A percentile compares a stretch with the other conserved stretches of the same genome.
These are phyloP conservation scores for Rhododendron henanense DNA, from an alignment of 148 eudicot genomes.

Conservation along the genomic window DNA sequence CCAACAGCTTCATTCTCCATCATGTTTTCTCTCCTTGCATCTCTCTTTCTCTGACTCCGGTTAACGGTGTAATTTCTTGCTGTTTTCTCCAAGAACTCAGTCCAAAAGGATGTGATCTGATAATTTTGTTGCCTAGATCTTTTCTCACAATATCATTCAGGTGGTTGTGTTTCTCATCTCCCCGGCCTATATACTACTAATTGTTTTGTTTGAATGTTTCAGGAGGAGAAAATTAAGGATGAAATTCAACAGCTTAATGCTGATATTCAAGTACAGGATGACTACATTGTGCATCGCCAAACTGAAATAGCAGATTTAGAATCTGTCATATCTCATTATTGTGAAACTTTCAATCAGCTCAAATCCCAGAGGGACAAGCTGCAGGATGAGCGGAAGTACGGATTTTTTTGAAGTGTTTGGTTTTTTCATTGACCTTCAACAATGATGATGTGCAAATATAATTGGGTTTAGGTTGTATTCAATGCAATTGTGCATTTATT, in stretches of 20 bases:
- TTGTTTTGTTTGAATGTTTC: slow-evolving; percentile 16
- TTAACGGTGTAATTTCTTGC: background rate
- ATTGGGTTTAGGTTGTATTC: background rate
- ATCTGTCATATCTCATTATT: slow-evolving; percentile 44
- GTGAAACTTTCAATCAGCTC: slow-evolving; percentile 46
- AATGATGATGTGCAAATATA: background rate
- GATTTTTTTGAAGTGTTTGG: slow-evolving; percentile 5
- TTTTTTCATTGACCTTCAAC: background rate
- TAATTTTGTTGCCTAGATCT: background rate
- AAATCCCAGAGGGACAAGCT: slow-evolving; percentile 72
- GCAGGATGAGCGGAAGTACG: slow-evolving; percentile 90
- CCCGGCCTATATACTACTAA: background rate
- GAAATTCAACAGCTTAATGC: slow-evolving; percentile 63
- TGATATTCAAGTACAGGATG: slow-evolving; percentile 61
- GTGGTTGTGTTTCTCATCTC: background rate
- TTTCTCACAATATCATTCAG: background rate
- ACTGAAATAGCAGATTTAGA: slow-evolving; percentile 43
- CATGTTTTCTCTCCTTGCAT: background rate
- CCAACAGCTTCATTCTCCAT: background rate
- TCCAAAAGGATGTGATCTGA: background rate
- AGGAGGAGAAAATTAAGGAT: slow-evolving; percentile 67
- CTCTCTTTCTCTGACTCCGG: background rate
- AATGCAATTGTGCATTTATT: slow-evolving; percentile 5
- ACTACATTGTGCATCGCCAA: slow-evolving; percentile 44
- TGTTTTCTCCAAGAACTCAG: background rate